Conservation (phyloP, 2,329 filamentous ascomycete genomes). For the Botrytis medusae region DNA sequence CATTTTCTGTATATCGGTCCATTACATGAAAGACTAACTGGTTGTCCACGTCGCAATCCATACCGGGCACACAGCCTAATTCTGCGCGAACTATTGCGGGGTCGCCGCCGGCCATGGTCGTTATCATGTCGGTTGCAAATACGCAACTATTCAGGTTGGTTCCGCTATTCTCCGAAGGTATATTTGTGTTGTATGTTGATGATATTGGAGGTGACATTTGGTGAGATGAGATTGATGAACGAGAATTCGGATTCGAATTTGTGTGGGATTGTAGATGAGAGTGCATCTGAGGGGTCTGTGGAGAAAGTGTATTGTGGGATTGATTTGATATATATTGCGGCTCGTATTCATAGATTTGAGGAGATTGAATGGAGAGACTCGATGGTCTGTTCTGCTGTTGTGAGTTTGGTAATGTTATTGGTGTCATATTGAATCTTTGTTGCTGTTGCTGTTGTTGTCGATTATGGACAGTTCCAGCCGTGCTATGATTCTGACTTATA, state of each 20-base stretch:
- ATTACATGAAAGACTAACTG: conserved; percentile 46
- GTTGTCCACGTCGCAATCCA: conserved; percentile 47
- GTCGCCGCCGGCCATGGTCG: conserved; percentile 44
- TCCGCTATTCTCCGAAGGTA: neutral
- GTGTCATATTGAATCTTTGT: conserved; percentile 14
- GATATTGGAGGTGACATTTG: conserved; percentile 25
- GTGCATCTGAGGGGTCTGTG: conserved; percentile 13
- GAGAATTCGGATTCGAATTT: conserved; percentile 1
- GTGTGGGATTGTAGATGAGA: conserved; percentile 1
- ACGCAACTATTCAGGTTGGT: conserved; percentile 39
- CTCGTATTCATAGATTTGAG: conserved; percentile 32
- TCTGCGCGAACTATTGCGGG: conserved; percentile 42
- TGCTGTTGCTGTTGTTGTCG: conserved; percentile 25
- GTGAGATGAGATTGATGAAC: conserved; percentile 18
- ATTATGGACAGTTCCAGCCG: conserved; percentile 22
- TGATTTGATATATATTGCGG: conserved; percentile 20
- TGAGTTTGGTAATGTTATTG: conserved; percentile 1
- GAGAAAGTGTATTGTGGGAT: conserved; percentile 10
- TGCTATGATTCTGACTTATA: conserved; percentile 24
- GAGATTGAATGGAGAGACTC: conserved; percentile 25
- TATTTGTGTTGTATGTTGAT: neutral
- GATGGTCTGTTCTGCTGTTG: conserved; percentile 26
- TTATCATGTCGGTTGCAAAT: conserved; percentile 47
- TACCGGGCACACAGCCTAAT: conserved; percentile 43
- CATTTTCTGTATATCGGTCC: conserved; percentile 44